A percentile compares a stretch with the other conserved stretches of the same genome.
Conservation (phyloP, 2,329 filamentous ascomycete genomes). For the Lasiodiplodia sp. region DNA sequence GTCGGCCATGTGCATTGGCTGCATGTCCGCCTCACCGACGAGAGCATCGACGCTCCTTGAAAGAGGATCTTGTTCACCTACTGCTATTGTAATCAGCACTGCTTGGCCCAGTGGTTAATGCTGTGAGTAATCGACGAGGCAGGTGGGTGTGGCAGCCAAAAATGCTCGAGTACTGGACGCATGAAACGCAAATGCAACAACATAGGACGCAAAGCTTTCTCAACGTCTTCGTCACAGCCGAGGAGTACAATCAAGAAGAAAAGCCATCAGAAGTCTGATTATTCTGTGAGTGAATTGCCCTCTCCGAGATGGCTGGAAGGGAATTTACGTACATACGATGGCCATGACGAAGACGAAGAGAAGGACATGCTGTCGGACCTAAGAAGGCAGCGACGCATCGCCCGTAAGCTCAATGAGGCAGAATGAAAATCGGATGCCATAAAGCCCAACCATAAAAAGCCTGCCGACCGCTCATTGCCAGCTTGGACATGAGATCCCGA, state of each 20-base stretch:
- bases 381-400: constrained; percentile 44
- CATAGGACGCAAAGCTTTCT: constrained; percentile 10
- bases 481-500: constrained; percentile 30
- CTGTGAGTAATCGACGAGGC: constrained; percentile 28
- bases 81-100: constrained; percentile 51
- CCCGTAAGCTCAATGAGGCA: constrained; percentile 38
- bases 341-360: constrained; percentile 56
- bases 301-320: constrained; percentile 47
- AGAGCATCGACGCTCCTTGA: constrained; percentile 71
- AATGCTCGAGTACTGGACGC: constrained; percentile 31
- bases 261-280: constrained; percentile 51
- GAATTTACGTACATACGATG: constrained; percentile 53
- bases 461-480: constrained; percentile 32
- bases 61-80: constrained; percentile 26
- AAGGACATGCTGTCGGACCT: constrained; percentile 46
- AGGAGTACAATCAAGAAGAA: constrained; percentile 38
- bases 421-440: constrained; percentile 30
- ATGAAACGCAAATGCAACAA: constrained; percentile 16
- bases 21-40: constrained; percentile 63
- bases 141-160: constrained; percentile 22
- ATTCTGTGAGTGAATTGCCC: constrained; percentile 49
- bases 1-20: constrained; percentile 40
- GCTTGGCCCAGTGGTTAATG: neutral
- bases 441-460: constrained; percentile 34
- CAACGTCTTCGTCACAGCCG: constrained; percentile 50